Evolutionary conservation across 2,329 filamentous ascomycete species (phyloP).

Genomic region (Calycina herbarum): DNA sequence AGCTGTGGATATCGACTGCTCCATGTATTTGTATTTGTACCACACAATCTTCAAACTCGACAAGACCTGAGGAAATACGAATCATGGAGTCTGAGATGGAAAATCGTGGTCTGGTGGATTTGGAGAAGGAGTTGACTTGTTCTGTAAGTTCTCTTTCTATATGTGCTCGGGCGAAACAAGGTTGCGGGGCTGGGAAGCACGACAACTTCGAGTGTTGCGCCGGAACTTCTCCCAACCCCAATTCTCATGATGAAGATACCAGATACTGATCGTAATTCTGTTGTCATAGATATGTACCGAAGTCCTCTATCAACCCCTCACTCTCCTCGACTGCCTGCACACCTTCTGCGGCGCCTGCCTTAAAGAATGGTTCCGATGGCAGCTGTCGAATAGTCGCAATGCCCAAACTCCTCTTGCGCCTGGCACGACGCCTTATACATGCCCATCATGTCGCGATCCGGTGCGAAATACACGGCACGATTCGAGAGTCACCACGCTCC

Average conservation of each 20-base stretch:
- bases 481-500: conserved; percentile 82
- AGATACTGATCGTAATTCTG: conserved; percentile 21
- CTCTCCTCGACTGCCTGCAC: conserved; percentile 88
- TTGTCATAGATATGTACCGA: conserved; percentile 85
- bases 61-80: neutral
- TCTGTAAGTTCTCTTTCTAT: conserved; percentile 64
- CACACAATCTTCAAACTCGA: neutral
- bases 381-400: conserved; percentile 43
- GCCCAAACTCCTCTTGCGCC: conserved; percentile 28
- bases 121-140: conserved; percentile 93
- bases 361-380: conserved; percentile 92
- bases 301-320: conserved; percentile 85
- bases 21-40: neutral
- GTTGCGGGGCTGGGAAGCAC: neutral
- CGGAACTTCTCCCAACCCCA: neutral
- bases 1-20: neutral
- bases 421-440: conserved; percentile 64
- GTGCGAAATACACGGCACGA: conserved; percentile 89
- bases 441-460: conserved; percentile 84
- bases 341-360: conserved; percentile 95
- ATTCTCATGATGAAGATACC: conserved; percentile 3
- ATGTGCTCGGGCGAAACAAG: neutral
- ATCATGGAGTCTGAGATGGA: conserved; percentile 49
- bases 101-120: conserved; percentile 58
- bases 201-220: neutral